Base-by-base conservation (phyloP, 306 rosid genomes). In the Abrus precatorius region DNA sequence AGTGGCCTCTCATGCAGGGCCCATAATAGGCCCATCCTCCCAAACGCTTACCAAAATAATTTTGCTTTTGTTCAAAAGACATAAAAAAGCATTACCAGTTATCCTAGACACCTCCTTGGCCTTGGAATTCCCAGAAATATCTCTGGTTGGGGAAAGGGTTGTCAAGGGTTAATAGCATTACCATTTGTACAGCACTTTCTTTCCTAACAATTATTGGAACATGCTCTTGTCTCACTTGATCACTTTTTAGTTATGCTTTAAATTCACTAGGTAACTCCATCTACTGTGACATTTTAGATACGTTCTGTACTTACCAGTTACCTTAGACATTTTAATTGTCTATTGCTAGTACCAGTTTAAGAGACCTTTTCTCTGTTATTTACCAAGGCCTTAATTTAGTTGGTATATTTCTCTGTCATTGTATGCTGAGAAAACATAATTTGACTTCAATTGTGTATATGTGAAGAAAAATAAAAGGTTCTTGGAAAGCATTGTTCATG, bases 1-100 rank as follows among this genome's bases (percentile, higher is more conserved):
- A 63, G 54, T 70, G 43, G 62, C 12, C 75, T 63, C 62, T 77
- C 6, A 33, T 4, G 1, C 29, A 8, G 78, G 82, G 68, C 78
- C 77, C 79, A 69, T 36, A 41, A 40, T 20, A 69, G 73, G 83
- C 80, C 86, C 83, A 72, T 56, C 56, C 9, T 56, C 47, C 65
- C 59, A 13, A 29, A n/a, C 7, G 1, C 34, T 44, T 34, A n/a
- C 50, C 38, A 32, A 64, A 28, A 53, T 12, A 3, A 27, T 52
- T 30, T 52, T 64, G 14, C 74, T 53, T 80, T 45, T 43, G n/a
- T 32, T 49, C 41, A 69, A 1, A 11, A 68, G 6, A 47, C 13
- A 36, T 6, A 9, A 8, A 64, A 79, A 60, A 59, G 44, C 63
- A 70, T 48, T 27, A 49, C 10, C 20, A 59, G 64, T 45, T 62